These are phyloP conservation scores for Ustanciosporium gigantosporum DNA, from an alignment of 1,284 basidiomycete species.

Conservation along the genomic window DNA sequence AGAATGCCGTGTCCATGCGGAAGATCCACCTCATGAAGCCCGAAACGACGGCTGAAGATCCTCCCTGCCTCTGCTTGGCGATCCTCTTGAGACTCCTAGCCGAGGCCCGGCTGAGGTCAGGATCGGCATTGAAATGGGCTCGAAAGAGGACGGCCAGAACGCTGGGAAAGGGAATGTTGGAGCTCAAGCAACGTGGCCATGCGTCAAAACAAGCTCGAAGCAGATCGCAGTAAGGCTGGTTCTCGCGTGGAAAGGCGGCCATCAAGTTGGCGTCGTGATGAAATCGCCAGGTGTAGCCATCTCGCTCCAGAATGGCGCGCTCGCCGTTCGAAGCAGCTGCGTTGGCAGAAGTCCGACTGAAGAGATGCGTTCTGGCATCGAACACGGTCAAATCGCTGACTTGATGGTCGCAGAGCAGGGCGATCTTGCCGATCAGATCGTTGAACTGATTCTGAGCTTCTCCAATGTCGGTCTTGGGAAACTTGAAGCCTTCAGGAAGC, in stretches of 20 bases:
- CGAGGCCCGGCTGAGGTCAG: slow-evolving; percentile 71
- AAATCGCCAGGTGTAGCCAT: slow-evolving; percentile 66
- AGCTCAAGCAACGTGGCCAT: slow-evolving; percentile 77
- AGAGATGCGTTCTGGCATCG: slow-evolving; percentile 75
- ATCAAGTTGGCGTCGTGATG: slow-evolving; percentile 67
- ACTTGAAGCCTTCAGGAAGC: slow-evolving; percentile 42
- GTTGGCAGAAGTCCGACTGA: slow-evolving; percentile 13
- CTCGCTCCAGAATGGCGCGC: slow-evolving; percentile 54
- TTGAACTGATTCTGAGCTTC: slow-evolving; percentile 76
- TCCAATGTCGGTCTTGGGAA: slow-evolving; percentile 70
- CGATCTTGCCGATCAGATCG: slow-evolving; percentile 70
- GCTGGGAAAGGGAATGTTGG: slow-evolving; percentile 65
- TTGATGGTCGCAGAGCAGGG: slow-evolving; percentile 70
- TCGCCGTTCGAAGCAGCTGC: slow-evolving; percentile 26
- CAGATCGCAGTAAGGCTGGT: slow-evolving; percentile 72
- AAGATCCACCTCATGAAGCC: slow-evolving; percentile 79
- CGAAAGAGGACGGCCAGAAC: slow-evolving; percentile 79
- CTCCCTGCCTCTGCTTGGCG: slow-evolving; percentile 67
- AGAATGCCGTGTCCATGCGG: slow-evolving; percentile 70
- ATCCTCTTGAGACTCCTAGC: slow-evolving; percentile 74
- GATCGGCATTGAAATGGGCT: slow-evolving; percentile 80
- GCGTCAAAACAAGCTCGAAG: slow-evolving; percentile 79
- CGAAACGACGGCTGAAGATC: slow-evolving; percentile 68
- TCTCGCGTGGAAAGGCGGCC: slow-evolving; percentile 70
- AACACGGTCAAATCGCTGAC: slow-evolving; percentile 80